Base-by-base conservation (phyloP, 768 basidiomycete species). In the Podaxis sp. region DNA sequence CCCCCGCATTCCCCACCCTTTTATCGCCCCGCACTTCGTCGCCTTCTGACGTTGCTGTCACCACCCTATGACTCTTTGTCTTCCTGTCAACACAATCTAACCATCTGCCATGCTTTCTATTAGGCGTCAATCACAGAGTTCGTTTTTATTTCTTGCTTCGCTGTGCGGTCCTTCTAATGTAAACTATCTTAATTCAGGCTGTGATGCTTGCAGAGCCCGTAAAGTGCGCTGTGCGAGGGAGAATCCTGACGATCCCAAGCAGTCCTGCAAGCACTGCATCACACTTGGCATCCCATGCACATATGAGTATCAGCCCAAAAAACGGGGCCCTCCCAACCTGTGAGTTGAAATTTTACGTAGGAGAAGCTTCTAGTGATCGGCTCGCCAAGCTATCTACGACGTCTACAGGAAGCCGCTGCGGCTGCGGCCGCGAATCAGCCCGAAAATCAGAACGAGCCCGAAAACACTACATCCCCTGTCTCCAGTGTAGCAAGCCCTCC, bases 251-350 rank as follows among this genome's bases (percentile, higher is more conserved):
- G 90, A 91, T 70, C 78, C 84, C 9, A 89, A 88, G 73, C 86
- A 86, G 66, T 81, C 89, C 7, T 94, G 93, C 89, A 94, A 91
- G 71, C 93, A 94, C 71, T 95, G 93, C 72, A 80, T 89, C 67
- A 82, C 89, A 0, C 85, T 95, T 55, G 89, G 86, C 19, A 90
- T 94, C 54, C 83, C 87, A 4, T 95, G 94, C 73, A 94, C 91
- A 0, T 96, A 95, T 67, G 90, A 93, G 70, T 96, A 96, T 72
- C 90, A 92, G 71, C 94, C 94, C 19, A 94, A 94, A 80, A 96
- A 96, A 75, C 80, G 94, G 60, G 94, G 94, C 0, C 94, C 94
- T 2, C 94, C 94, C 1, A 96, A 96, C 74, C 80, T 94, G 91
- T 96, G 74, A 74, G 87, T 70, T 50, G 61, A 69, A 27, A 41